Base-by-base conservation (phyloP, 1,139 yeast species). In the Pichia sp. region DNA sequence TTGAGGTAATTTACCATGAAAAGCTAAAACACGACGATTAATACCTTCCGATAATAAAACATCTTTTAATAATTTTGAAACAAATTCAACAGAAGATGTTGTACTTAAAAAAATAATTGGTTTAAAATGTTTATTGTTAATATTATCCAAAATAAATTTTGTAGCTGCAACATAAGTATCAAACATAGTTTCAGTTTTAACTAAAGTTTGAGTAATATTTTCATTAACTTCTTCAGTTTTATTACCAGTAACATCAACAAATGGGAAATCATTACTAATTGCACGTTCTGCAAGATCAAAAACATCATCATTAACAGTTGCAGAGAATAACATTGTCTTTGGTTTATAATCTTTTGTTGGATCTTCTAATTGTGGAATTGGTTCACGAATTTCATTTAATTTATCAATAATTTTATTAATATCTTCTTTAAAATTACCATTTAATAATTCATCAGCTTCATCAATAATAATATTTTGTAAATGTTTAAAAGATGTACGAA, bases 21-120 rank as follows among this genome's bases (percentile, higher is more conserved):
- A 47, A 2, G 48, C 34, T 28, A 39, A 43, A 23, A 52, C 50
- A 25, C 49, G 48, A 30, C 51, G 46, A 70, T 55, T 67, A 57
- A 56, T 57, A 57, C 39, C 67, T 30, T 42, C 30, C 10, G 31
- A 47, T 34, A 32, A 29, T 12, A 48, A 34, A n/a, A 49, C 42
- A n/a, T 32, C 47, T 2, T 32, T 36, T 7, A 59, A 57, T 22
- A 70, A 49, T 28, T 64, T 64, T 44, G 70, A 63, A 55, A 75
- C 71, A 55, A 74, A 80, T 43, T 81, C 83, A 30, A 84, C 87
- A 40, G 80, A 71, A 38, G 73, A 72, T 26, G 84, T 80, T 9
- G 96, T 87, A 42, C 96, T 95, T 53, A 86, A 69, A 62, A 90
- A 90, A 24, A 89, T 73, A 55, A 90, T 82, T 4, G 87, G 85